These are phyloP conservation scores for Ophiostoma pallidulum DNA, from an alignment of 2,329 filamentous ascomycete species.

Conservation along the genomic window DNA sequence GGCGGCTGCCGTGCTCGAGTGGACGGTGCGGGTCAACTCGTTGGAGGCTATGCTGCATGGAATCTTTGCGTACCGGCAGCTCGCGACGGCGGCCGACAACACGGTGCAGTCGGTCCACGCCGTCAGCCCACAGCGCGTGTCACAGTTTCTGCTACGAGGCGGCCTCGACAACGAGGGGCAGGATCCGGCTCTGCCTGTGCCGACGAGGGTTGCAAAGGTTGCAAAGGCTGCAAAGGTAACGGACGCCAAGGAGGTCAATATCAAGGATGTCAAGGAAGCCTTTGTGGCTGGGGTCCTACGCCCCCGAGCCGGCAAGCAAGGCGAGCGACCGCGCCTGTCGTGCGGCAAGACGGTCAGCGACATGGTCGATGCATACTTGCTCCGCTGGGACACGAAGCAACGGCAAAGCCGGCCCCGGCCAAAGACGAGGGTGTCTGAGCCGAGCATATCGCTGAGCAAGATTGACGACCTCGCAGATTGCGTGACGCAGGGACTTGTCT, in stretches of 20 bases:
- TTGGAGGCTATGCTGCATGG: constrained; percentile 76
- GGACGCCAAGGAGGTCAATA: constrained; percentile 18
- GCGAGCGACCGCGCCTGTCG: not conserved
- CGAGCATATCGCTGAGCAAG: constrained; percentile 36
- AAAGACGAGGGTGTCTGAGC: not conserved
- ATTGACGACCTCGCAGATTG: constrained; percentile 76
- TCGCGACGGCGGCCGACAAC: constrained; percentile 11
- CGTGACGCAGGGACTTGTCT: constrained; percentile 66
- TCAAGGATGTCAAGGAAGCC: constrained; percentile 20
- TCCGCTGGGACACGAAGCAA: constrained; percentile 13
- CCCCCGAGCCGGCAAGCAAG: not conserved
- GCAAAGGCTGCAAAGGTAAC: not conserved
- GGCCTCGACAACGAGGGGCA: constrained; percentile 5
- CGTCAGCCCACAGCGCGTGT: constrained; percentile 42
- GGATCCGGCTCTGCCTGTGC: too few species aligned
- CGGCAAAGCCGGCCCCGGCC: not conserved
- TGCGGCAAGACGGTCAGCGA: not conserved
- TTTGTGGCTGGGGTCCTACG: constrained; percentile 13
- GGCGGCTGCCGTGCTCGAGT: constrained; percentile 59
- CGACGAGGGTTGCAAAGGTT: too few species aligned
- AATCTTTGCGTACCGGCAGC: constrained; percentile 47
- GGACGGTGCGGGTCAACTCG: constrained; percentile 74
- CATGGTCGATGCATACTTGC: constrained; percentile 13
- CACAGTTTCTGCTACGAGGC: constrained; percentile 39
- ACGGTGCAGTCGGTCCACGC: constrained; percentile 29